Conservation (phyloP, 140 eudicot species). For the Anethum foeniculum region DNA sequence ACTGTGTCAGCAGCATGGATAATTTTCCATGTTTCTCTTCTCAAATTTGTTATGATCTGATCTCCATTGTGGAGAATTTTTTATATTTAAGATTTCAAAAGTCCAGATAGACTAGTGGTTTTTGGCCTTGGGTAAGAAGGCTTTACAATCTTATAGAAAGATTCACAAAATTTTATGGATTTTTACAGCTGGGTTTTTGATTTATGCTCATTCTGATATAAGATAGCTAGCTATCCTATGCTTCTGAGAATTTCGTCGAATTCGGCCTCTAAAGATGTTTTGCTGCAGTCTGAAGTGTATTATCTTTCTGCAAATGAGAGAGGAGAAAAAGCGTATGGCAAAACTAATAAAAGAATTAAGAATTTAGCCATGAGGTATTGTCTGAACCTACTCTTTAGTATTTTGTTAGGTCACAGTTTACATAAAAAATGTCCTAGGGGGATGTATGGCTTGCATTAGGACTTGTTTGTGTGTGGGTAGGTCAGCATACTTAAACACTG, state of each 20-base stretch:
- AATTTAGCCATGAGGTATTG: background rate
- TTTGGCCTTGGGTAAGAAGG: slow-evolving; percentile 4
- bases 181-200: background rate
- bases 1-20: slow-evolving; percentile 8
- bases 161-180: background rate
- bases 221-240: background rate
- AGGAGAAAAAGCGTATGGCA: background rate
- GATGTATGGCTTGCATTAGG: background rate
- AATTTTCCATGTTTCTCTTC: slow-evolving; percentile 6
- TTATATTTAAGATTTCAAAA: background rate
- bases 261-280: background rate
- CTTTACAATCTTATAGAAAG: slow-evolving; percentile 1
- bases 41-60: slow-evolving; percentile 3
- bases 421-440: background rate
- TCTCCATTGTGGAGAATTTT: slow-evolving; percentile 16
- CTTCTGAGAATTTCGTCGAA: background rate
- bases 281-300: background rate
- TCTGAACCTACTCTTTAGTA: background rate
- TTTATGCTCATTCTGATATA: background rate
- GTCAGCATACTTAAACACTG: background rate
- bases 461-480: background rate
- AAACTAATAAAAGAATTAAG: background rate
- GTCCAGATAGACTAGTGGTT: slow-evolving; percentile 4
- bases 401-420: background rate
- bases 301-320: background rate